Percentiles rank a stretch among this genome's conserved stretches.
Evolutionary conservation across 345 rosid species (phyloP).

Genomic region (Boechera divaricarpa): DNA sequence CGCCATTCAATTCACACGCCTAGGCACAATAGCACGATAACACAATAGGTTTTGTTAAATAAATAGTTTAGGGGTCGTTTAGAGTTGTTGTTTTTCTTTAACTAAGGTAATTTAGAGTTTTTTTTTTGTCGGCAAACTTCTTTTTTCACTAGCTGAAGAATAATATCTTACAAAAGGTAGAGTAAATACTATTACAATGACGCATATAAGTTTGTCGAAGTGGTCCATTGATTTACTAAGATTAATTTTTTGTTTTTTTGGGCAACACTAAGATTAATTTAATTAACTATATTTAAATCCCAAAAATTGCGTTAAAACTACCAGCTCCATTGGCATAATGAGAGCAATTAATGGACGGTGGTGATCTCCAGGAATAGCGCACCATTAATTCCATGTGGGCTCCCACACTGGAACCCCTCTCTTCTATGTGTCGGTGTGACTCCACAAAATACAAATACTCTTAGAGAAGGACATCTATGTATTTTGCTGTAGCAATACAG

Average conservation of each 20-base stretch:
- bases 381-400: constrained; percentile 47
- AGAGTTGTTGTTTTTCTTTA: not conserved
- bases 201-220: constrained; percentile 27
- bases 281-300: not conserved
- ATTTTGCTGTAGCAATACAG: not conserved
- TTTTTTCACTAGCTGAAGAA: not conserved
- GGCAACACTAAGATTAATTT: not conserved
- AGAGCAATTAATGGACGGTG: constrained; percentile 42
- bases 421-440: constrained; percentile 53
- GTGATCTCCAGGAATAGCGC: constrained; percentile 47
- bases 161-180: not conserved
- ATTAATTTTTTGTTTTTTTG: too few species aligned
- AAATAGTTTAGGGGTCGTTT: not conserved
- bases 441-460: constrained; percentile 37
- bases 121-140: constrained; percentile 13
- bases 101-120: not conserved
- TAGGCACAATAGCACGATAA: constrained; percentile 29
- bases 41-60: not conserved
- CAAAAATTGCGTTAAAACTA: constrained; percentile 1
- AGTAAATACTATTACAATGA: not conserved
- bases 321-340: not conserved
- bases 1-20: constrained; percentile 22
- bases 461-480: constrained; percentile 22
- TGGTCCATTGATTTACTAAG: constrained; percentile 17
- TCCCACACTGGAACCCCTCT: constrained; percentile 34